Conservation (phyloP, 768 basidiomycete species). For the Boletus bicolor region DNA sequence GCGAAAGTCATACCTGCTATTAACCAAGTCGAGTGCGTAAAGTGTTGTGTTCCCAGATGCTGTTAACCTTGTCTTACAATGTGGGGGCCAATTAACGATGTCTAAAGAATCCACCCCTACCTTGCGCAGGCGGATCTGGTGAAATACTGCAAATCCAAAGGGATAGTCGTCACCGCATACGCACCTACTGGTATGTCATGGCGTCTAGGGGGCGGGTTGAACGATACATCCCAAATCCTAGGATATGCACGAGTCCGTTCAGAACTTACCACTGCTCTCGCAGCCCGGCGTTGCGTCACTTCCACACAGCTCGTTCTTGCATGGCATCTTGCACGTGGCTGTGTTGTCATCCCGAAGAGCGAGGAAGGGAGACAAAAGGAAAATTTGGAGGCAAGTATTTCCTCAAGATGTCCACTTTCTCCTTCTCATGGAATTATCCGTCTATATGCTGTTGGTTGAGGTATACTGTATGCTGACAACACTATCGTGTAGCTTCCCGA, state of each 20-base stretch:
- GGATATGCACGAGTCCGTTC: no score
- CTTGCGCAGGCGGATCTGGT: not conserved
- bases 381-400: not conserved
- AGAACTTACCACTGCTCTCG: not conserved
- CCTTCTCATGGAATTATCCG: not conserved
- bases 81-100: not conserved
- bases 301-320: not conserved
- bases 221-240: no score
- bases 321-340: not conserved
- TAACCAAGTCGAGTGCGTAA: not conserved
- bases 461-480: not conserved
- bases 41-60: not conserved
- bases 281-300: not conserved
- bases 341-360: not conserved
- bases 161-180: not conserved
- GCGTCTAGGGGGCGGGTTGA: no score
- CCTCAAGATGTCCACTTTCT: no score
- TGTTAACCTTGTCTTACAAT: not conserved
- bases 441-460: not conserved
- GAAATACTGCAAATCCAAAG: not conserved
- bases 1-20: not conserved
- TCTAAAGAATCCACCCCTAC: not conserved
- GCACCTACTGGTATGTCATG: not conserved
- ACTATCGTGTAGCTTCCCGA: not conserved
- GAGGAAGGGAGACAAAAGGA: not conserved